A percentile compares a stretch with the other conserved stretches of the same genome.
Conservation (phyloP, 2,329 filamentous ascomycete species). For the Diaporthe australafricana region DNA sequence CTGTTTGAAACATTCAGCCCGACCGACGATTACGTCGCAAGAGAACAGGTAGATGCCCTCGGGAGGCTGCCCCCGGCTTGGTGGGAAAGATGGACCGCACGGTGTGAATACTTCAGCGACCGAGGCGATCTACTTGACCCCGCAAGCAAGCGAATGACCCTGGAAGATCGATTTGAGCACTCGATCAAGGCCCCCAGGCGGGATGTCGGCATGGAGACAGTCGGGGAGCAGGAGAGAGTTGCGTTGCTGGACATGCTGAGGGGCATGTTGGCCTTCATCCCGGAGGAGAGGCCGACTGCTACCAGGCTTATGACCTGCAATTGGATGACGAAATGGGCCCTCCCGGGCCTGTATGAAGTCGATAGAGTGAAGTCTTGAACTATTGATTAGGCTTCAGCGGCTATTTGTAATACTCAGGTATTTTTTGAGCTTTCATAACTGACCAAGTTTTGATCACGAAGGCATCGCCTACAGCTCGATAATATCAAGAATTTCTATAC, state of each 20-base stretch:
- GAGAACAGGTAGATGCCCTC: conserved; percentile 18
- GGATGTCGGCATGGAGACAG: neutral
- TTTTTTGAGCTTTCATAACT: no score
- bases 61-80: neutral
- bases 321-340: conserved; percentile 22
- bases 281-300: conserved; percentile 26
- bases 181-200: conserved; percentile 1
- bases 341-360: conserved; percentile 4
- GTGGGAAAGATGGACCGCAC: neutral
- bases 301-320: conserved; percentile 5
- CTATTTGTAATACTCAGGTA: no score
- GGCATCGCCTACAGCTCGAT: no score
- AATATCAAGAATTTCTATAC: no score
- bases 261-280: conserved; percentile 11
- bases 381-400: no score
- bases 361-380: neutral
- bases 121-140: neutral
- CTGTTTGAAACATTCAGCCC: conserved; percentile 3
- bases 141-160: neutral
- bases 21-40: conserved; percentile 18
- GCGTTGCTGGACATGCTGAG: conserved; percentile 15
- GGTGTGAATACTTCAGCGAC: conserved; percentile 3
- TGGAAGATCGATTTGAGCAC: conserved; percentile 16
- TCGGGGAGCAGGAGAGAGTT: neutral
- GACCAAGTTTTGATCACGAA: no score